Evolutionary conservation across 305 asterid species (phyloP), one percentile per base, ranked within the genome.

Genomic region (Petunia hybrid): DNA sequence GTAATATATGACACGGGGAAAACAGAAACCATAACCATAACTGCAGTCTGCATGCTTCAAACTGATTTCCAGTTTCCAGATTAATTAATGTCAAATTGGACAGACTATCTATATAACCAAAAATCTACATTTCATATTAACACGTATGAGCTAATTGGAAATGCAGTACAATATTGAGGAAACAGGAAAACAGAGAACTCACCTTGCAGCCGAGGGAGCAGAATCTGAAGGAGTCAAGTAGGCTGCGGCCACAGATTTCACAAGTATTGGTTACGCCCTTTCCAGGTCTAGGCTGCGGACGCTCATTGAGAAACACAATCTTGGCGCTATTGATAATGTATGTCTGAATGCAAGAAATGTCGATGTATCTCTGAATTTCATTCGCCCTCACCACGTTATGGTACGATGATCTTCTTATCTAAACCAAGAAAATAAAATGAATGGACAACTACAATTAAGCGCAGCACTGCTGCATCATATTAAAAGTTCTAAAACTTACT

Each of bases 151-250:
- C 9, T 10, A 60, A 40, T 77, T 7, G 4, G 41, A 40, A 7
- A 9, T 1, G 2, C 9, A 3, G 39, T 8, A 4, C 12, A 22
- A 22, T 22, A 14, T 45, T 38, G 43, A 48, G 22, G 31, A 45
- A 45, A 45, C 5, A 5, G 51, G 13, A 48, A 4, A 48, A 10
- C 2, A 36, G 12, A 68, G 39, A 68, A 0, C 8, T 5, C 2
- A 91, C 97, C 95, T 92, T 92, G 91, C 97, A 92, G 57, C 88
- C 97, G 4, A 92, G 87, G 4, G 95, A 92, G 67, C 97, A 92
- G 86, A 92, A 92, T 53, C 86, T 64, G 89, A 92, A 92, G 5
- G 88, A 46, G 56, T 91, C 94, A 3, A 89, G 91, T 1, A 92
- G 92, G 83, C 93, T 87, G 0, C 97, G 85, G 4, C 84, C 87